Evolutionary conservation across 768 basidiomycete genomes (phyloP).

Genomic region (Hypsizygus marmoreus): DNA sequence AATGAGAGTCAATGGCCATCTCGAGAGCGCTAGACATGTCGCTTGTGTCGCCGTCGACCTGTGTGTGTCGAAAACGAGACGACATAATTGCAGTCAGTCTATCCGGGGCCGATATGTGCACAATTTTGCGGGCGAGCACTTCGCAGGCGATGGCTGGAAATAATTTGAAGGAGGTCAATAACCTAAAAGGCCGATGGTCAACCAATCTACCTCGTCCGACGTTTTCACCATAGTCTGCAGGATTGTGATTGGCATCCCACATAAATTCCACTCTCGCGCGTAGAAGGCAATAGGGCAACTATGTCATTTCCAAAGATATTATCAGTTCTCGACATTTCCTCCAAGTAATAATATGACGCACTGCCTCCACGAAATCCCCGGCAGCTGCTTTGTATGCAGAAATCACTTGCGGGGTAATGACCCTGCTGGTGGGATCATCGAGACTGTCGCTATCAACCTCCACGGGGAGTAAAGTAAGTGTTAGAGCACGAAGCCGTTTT

Average conservation of each 20-base stretch:
- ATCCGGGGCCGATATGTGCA: conserved; percentile 69
- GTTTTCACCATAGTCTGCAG: conserved; percentile 89
- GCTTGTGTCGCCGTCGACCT: conserved; percentile 76
- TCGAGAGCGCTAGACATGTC: conserved; percentile 80
- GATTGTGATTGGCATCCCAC: conserved; percentile 77
- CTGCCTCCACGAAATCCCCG: conserved; percentile 86
- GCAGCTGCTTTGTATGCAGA: conserved; percentile 76
- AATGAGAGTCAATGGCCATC: conserved; percentile 89
- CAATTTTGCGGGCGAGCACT: conserved; percentile 76
- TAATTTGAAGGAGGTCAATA: background rate
- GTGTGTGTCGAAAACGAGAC: conserved; percentile 69
- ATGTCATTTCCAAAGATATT: background rate
- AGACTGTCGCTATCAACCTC: conserved; percentile 71
- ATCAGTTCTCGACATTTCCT: background rate
- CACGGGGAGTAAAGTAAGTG: conserved; percentile 73
- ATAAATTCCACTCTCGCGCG: conserved; percentile 80
- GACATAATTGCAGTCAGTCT: conserved; percentile 73
- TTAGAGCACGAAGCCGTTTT: conserved; percentile 76
- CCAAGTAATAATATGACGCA: conserved; percentile 35
- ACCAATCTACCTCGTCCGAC: conserved; percentile 62
- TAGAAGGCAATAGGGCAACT: conserved; percentile 84
- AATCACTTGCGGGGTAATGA: conserved; percentile 83
- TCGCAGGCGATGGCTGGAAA: conserved; percentile 76
- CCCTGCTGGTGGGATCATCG: conserved; percentile 75
- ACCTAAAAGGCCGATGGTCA: conserved; percentile 3